A percentile compares a stretch with the other conserved stretches of the same genome.
phyloP scores from a whole-genome alignment of 164 flowering plant genomes.

The Berberis thunbergii region DNA sequence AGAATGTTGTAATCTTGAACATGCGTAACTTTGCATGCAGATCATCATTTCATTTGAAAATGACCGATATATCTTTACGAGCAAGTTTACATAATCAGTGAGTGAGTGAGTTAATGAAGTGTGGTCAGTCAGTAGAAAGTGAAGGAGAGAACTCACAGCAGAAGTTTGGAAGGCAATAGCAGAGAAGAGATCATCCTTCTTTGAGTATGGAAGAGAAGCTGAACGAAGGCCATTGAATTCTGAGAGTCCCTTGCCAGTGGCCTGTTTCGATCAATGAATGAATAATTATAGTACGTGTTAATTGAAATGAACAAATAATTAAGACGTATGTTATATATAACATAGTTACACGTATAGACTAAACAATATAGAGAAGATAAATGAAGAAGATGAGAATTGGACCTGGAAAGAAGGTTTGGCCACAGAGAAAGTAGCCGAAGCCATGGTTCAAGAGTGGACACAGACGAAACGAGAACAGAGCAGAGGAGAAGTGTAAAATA shows the following conservation, averaged over 20 bases:
- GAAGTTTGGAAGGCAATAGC: constrained; percentile 72
- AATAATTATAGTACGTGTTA: neutral
- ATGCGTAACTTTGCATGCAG: no score
- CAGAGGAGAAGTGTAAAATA: neutral
- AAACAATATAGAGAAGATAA: neutral
- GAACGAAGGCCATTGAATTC: constrained; percentile 76
- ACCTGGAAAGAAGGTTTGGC: constrained; percentile 72
- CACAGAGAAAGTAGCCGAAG: constrained; percentile 62
- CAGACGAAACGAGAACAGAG: neutral
- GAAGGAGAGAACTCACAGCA: constrained; percentile 42
- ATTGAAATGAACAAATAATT: no score
- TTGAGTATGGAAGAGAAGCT: constrained; percentile 42
- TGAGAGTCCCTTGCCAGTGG: constrained; percentile 45
- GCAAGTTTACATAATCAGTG: neutral
- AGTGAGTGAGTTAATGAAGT: neutral
- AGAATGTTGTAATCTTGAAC: no score
- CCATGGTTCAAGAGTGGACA: constrained; percentile 24
- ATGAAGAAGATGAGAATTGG: neutral
- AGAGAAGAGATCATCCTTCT: constrained; percentile 67
- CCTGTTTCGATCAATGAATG: neutral
- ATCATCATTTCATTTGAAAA: no score
- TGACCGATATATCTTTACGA: neutral
- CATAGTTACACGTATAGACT: neutral
- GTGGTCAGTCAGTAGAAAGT: neutral
- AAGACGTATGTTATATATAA: no score